phyloP scores from a whole-genome alignment of 805 yeast species.

The Metschnikowia matae region DNA sequence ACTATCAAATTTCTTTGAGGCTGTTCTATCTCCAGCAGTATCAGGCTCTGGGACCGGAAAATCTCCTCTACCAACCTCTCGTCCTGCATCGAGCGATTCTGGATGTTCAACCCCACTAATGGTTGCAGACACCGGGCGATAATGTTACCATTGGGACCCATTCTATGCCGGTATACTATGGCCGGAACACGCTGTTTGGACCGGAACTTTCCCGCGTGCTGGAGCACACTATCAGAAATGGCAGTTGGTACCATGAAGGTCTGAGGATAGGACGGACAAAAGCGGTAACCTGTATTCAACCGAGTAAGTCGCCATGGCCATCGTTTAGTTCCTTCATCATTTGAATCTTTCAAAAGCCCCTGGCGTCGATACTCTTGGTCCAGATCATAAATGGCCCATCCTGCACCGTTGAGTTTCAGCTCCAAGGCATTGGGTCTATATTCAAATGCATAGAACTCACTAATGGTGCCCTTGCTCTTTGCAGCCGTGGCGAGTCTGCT shows the following conservation, averaged over 20 bases:
- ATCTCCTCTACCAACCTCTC: constrained; percentile 76
- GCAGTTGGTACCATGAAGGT: constrained; percentile 64
- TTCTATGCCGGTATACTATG: constrained; percentile 66
- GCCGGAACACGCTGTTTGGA: constrained; percentile 85
- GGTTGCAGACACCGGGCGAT: constrained; percentile 93
- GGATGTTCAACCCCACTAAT: constrained; percentile 75
- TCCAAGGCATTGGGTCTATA: constrained; percentile 77
- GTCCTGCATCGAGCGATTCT: constrained; percentile 85
- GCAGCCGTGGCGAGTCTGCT: constrained; percentile 59
- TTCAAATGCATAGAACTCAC: constrained; percentile 68
- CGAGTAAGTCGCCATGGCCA: constrained; percentile 65
- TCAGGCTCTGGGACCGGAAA: constrained; percentile 52
- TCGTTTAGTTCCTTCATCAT: too few relatives aligned
- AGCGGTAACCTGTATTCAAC: constrained; percentile 59
- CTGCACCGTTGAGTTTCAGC: constrained; percentile 39
- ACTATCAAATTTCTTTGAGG: constrained; percentile 62
- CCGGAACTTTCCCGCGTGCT: constrained; percentile 80
- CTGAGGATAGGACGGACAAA: constrained; percentile 75
- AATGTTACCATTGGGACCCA: constrained; percentile 57
- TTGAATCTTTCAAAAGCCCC: constrained; percentile 42
- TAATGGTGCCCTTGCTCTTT: constrained; percentile 41
- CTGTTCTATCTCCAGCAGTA: constrained; percentile 18
- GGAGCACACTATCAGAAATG: constrained; percentile 76
- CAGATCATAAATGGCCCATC: constrained; percentile 72
- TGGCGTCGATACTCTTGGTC: constrained; percentile 67